These are phyloP conservation scores for Mangifera indica DNA, from an alignment of 345 rosid genomes.

Conservation along the genomic window DNA sequence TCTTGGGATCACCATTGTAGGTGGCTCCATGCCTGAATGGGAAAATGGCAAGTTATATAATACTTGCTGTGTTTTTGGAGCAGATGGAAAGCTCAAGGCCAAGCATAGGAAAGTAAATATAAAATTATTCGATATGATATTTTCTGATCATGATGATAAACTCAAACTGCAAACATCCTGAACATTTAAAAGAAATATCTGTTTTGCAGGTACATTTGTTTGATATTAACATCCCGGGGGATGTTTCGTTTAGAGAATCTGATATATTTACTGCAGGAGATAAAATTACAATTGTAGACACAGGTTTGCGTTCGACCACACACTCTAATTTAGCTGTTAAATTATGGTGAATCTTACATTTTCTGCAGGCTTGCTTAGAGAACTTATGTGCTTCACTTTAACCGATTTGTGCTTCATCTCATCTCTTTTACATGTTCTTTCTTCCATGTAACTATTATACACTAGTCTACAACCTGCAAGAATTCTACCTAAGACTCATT, in stretches of 20 bases:
- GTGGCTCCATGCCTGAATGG: slow-evolving; percentile 31
- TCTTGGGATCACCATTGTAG: slow-evolving; percentile 27
- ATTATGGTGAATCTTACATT: not conserved
- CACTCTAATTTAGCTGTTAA: not conserved
- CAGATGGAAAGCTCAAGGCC: slow-evolving; percentile 30
- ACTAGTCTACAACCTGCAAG: no score
- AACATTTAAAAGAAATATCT: not conserved
- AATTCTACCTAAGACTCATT: no score
- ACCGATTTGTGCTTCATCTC: no score
- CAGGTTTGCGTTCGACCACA: slow-evolving; percentile 14
- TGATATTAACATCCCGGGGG: slow-evolving; percentile 22
- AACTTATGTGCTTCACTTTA: no score
- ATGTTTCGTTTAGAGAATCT: slow-evolving; percentile 29
- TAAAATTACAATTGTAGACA: slow-evolving; percentile 18
- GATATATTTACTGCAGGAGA: slow-evolving; percentile 25
- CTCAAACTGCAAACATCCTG: no score
- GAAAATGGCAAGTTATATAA: slow-evolving; percentile 20
- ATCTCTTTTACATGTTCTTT: no score
- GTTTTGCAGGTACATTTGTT: slow-evolving; percentile 29
- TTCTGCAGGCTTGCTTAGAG: not conserved
- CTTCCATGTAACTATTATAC: no score
- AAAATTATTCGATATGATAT: not conserved
- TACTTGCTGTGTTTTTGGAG: slow-evolving; percentile 33
- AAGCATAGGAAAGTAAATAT: slow-evolving; percentile 28
- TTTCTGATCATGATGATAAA: no score